phyloP scores from a whole-genome alignment of 805 yeast genomes.

The Maudiozyma bulderi region DNA sequence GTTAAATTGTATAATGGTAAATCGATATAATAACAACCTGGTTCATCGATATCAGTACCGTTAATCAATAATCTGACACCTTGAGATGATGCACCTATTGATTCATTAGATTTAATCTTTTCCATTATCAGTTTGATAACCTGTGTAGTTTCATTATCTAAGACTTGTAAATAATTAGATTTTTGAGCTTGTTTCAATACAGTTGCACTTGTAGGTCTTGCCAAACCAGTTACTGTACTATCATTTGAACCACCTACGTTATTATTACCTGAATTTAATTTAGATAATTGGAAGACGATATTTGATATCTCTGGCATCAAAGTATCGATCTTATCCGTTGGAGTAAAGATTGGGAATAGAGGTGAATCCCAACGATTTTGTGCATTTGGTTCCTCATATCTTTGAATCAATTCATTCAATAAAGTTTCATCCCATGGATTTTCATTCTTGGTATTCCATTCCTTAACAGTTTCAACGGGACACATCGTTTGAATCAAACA shows the following conservation, averaged over 20 bases:
- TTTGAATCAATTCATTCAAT: slow-evolving; percentile 58
- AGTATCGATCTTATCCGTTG: slow-evolving; percentile 37
- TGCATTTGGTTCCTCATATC: slow-evolving; percentile 90
- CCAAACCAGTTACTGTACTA: slow-evolving; percentile 36
- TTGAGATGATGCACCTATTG: slow-evolving; percentile 33
- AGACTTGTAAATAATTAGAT: slow-evolving; percentile 63
- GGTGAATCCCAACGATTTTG: slow-evolving; percentile 92
- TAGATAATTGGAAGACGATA: slow-evolving; percentile 34
- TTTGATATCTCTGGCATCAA: slow-evolving; percentile 57
- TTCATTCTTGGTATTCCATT: slow-evolving; percentile 42
- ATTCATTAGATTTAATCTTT: slow-evolving; percentile 27
- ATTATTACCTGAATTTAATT: slow-evolving; percentile 8
- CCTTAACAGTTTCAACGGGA: slow-evolving; percentile 49
- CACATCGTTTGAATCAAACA: slow-evolving; percentile 74
- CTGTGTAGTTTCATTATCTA: slow-evolving; percentile 61
- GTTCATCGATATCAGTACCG: slow-evolving; percentile 32
- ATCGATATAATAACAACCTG: slow-evolving; percentile 36
- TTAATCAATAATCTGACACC: slow-evolving; percentile 36
- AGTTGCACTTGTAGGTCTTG: slow-evolving; percentile 77
- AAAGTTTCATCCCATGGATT: slow-evolving; percentile 55
- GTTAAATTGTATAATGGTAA: slow-evolving; percentile 50
- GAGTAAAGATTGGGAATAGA: slow-evolving; percentile 50
- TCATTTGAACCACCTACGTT: slow-evolving; percentile 19
- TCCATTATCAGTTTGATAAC: slow-evolving; percentile 56
- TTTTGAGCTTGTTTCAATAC: slow-evolving; percentile 70